Base-by-base conservation (phyloP, 164 flowering plant species). In the Umbellularia californica region DNA sequence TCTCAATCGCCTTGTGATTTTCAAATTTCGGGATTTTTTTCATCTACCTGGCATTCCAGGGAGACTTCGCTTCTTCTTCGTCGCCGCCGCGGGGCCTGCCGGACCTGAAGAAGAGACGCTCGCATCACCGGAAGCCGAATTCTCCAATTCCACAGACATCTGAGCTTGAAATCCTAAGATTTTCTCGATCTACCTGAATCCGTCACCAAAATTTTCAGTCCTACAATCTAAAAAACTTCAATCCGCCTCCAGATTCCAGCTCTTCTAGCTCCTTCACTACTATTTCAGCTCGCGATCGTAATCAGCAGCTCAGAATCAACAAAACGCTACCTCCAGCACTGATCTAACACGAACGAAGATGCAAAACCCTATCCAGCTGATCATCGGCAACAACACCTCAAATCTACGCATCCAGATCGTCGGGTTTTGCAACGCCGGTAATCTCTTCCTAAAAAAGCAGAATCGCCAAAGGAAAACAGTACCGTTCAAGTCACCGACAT, bases 1-100 rank as follows among this genome's bases (percentile, higher is more conserved):
- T 33, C 9, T 7, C 15, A 22, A 30, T 3, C 33, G 51, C 14
- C 2, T 20, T 23, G 50, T 15, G 70, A 67, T 67, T 28, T 67
- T 5, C 14, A 64, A 19, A 60, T 19, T 60, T 60, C 64, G 28
- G 13, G 25, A 25, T 10, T 64, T 30, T 30, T 30, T 22, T 25
- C 23, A 64, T 22, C 55, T 69, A 90, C 97, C 97, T 22, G 97
- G 97, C 92, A 84, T 92, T 81, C 97, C 97, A 10, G 97, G 94
- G 64, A 89, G 93, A 77, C 82, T 92, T 27, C 97, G 84, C 81
- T 86, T 92, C 76, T 83, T 89, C 88, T 90, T 90, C 58, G 75
- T 70, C 24, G 79, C 74, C 17, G 79, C 47, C 25, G 72, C 65
- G 41, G 66, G 51, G 5, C 28, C 62, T 50, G 62, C 24, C 4